phyloP scores from a whole-genome alignment of 2,329 filamentous ascomycete genomes.

The Diaporthe sp. region DNA sequence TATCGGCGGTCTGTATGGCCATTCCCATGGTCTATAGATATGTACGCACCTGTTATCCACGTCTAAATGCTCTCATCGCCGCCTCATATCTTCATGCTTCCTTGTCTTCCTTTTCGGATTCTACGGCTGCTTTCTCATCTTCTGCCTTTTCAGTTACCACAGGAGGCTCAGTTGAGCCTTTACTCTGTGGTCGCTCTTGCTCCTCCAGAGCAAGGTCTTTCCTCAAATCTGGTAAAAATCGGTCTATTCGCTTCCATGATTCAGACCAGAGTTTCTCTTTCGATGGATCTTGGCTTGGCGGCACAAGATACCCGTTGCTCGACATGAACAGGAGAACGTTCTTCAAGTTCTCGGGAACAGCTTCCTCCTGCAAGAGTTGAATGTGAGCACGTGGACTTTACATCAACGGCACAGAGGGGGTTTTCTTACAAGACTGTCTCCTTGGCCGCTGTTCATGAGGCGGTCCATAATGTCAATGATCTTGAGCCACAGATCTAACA shows the following conservation, averaged over 20 bases:
- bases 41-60: slow-evolving; percentile 10
- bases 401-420: neutral
- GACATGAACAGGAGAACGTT: slow-evolving; percentile 97
- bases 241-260: slow-evolving; percentile 76
- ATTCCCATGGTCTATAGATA: slow-evolving; percentile 29
- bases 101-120: neutral
- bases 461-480: slow-evolving; percentile 96
- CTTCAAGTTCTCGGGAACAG: slow-evolving; percentile 94
- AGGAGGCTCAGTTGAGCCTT: slow-evolving; percentile 21
- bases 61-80: slow-evolving; percentile 24
- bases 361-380: slow-evolving; percentile 78
- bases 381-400: slow-evolving; percentile 35
- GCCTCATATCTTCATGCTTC: slow-evolving; percentile 24
- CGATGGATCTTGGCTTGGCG: slow-evolving; percentile 71
- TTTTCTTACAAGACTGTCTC: slow-evolving; percentile 83
- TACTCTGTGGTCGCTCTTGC: slow-evolving; percentile 42
- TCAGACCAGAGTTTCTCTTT: slow-evolving; percentile 73
- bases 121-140: slow-evolving; percentile 23
- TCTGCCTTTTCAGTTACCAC: slow-evolving; percentile 29
- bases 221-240: slow-evolving; percentile 73
- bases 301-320: slow-evolving; percentile 85
- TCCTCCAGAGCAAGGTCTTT: slow-evolving; percentile 70
- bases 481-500: slow-evolving; percentile 91
- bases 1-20: slow-evolving; percentile 8
- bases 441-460: slow-evolving; percentile 94